These are phyloP conservation scores for Sungouiella thailandica DNA, from an alignment of 805 yeast genomes.

Conservation along the genomic window DNA sequence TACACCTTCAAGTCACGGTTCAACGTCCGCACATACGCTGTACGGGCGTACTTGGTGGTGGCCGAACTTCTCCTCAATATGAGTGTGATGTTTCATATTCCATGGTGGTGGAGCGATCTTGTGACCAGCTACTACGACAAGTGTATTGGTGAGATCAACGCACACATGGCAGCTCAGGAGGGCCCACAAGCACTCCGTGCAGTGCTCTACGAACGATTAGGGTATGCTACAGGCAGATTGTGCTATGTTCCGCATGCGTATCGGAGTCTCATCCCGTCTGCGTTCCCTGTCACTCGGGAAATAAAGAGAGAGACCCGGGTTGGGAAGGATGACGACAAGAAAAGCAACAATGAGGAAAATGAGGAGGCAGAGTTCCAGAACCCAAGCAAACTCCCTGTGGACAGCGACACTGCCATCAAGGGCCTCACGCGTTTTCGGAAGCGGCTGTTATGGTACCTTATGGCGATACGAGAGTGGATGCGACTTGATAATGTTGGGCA, in stretches of 20 bases:
- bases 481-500: slow-evolving; percentile 23
- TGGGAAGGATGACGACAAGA: slow-evolving; percentile 6
- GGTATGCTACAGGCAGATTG: slow-evolving; percentile 18
- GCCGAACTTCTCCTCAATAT: slow-evolving; percentile 64
- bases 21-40: slow-evolving; percentile 62
- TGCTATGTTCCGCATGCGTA: slow-evolving; percentile 10
- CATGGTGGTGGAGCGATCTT: slow-evolving; percentile 43
- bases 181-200: slow-evolving; percentile 44
- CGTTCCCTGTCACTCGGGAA: not conserved
- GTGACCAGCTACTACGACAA: slow-evolving; percentile 42
- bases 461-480: slow-evolving; percentile 70
- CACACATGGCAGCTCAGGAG: slow-evolving; percentile 33
- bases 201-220: slow-evolving; percentile 38
- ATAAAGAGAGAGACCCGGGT: not conserved
- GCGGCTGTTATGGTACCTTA: slow-evolving; percentile 68
- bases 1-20: slow-evolving; percentile 74
- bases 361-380: slow-evolving; percentile 33
- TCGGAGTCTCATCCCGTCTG: slow-evolving; percentile 1
- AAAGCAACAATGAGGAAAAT: slow-evolving; percentile 12
- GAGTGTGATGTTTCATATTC: slow-evolving; percentile 35
- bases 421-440: slow-evolving; percentile 65
- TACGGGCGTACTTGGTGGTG: slow-evolving; percentile 61
- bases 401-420: slow-evolving; percentile 36
- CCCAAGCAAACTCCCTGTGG: slow-evolving; percentile 28
- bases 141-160: slow-evolving; percentile 41